Conservation (phyloP, 768 basidiomycete species). For the Tylopilus cervinicoccineus region DNA sequence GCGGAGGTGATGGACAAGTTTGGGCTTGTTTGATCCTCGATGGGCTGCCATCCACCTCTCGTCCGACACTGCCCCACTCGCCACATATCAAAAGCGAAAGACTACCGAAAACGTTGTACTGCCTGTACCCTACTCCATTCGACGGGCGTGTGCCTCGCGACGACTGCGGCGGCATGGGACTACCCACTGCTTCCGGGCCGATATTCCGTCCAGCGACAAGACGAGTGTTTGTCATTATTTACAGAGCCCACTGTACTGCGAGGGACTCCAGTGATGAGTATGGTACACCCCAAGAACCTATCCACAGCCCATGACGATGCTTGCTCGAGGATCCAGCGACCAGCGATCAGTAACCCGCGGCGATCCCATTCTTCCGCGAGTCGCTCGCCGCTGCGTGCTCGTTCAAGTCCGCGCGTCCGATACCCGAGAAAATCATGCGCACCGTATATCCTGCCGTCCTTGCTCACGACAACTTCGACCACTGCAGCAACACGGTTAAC, state of each 20-base stretch:
- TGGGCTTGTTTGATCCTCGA: slow-evolving; percentile 13
- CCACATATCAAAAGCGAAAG: too few species aligned
- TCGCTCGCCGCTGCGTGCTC: slow-evolving; percentile 70
- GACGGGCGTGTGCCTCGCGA: neutral
- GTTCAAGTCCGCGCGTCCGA: neutral
- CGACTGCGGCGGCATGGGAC: too few species aligned
- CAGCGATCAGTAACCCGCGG: slow-evolving; percentile 62
- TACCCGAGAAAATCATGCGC: slow-evolving; percentile 18
- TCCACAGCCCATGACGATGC: neutral
- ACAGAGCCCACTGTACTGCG: too few species aligned
- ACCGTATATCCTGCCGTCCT: slow-evolving; percentile 63
- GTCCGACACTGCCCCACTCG: neutral
- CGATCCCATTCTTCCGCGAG: slow-evolving; percentile 89
- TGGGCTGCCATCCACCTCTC: neutral
- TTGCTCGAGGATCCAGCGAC: neutral
- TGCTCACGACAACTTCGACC: slow-evolving; percentile 58
- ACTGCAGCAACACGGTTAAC: slow-evolving; percentile 72
- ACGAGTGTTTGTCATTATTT: too few species aligned
- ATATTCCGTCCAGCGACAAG: neutral
- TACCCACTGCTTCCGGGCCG: too few species aligned
- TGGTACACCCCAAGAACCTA: neutral
- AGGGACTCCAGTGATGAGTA: too few species aligned
- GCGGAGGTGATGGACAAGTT: slow-evolving; percentile 11
- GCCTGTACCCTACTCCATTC: too few species aligned
- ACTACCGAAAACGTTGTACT: too few species aligned